Base-by-base conservation (phyloP, 495 filamentous ascomycete genomes). In the Physcia stellaris region DNA sequence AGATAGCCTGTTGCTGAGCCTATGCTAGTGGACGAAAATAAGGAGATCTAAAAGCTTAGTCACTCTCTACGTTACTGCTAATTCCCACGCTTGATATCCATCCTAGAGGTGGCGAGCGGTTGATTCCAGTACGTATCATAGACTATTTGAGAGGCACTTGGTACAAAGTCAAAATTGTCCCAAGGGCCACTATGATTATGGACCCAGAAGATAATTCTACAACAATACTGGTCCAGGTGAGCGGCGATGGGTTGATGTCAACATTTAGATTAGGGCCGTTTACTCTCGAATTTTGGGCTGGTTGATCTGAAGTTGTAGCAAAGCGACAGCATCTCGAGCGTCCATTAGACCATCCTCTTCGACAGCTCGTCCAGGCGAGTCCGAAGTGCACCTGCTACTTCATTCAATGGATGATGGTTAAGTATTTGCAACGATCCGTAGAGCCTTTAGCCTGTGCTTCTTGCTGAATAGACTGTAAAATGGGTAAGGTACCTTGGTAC, bases 301-400 rank as follows among this genome's bases (percentile, higher is more conserved):
- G 90, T 41, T 80, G 68, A 48, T 95, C 77, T 1, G 90, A 86
- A 98, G 74, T 37, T 81, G 68, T 6, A 94, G 63, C 1, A 98
- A 56, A 96, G 60, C 17, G 83, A 78, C 4, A 98, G 64, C 11
- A 83, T 59, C 48, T 96, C 90, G 0, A 87, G 86, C 1, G 69
- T 67, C 71, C 67, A 83, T 56, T 75, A 69, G 37, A 60, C 61
- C 7, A 60, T 61, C 19, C 60, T 52, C 16, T 45, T 51, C 11
- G 73, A 54, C 13, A 92, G 56, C 41, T 76, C 71, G 9, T 67
- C 59, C 18, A 87, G 57, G 17, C 85, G 77, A 16, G 55, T 51
- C 16, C 66, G 59, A 10, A 95, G 65, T 6, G 81, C 84, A 45
- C 85, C 76, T n/a, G 83, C 85, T 19, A 94, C 57, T 12, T 76